Evolutionary conservation across 495 filamentous ascomycete genomes (phyloP), one percentile per base, ranked within the genome.

Genomic region (Penicillium malachiteum): DNA sequence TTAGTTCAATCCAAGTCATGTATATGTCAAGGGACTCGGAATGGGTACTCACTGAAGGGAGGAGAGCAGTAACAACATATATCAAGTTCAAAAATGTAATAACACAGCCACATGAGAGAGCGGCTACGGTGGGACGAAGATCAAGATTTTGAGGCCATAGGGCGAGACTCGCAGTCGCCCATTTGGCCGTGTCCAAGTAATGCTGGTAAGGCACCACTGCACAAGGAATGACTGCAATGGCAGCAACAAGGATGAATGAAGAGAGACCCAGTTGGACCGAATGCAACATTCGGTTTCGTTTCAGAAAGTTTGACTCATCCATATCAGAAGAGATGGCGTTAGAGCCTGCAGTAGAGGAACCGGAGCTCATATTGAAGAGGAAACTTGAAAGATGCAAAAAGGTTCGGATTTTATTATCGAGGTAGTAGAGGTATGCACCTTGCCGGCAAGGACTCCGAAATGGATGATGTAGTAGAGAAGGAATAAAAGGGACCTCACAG

Each of bases 101-200:
- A 7, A 80, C 58, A 41, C 70, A 69, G 2, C 78, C 79, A 51
- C 76, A 78, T 8, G 77, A 64, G 5, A 82, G 35, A 0, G 72
- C 51, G 8, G 78, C 74, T 26, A 73, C 69, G 11, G 72, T 76
- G 1, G 77, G 77, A 11, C 78, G 74, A 7, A 75, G 26, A 51
- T 82, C 78, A 40, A 82, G 63, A 46, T 79, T 75, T 51, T 72
- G 46, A 7, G 79, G 79, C 79, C 79, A 82, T 2, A 82, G 64
- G 5, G 71, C 73, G 9, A 82, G 68, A 41, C 75, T 67, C 38
- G 70, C 60, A 41, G 62, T 63, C 12, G 61, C 67, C 54, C 67
- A 72, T 31, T 66, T 41, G 21, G 64, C 64, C 2, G 78, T 80
- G 18, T 41, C 46, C 14, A 66, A 65, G 48, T 81, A 80, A 45